Conservation (phyloP, 805 yeast species). For the Yamadazyma ubonensis region DNA sequence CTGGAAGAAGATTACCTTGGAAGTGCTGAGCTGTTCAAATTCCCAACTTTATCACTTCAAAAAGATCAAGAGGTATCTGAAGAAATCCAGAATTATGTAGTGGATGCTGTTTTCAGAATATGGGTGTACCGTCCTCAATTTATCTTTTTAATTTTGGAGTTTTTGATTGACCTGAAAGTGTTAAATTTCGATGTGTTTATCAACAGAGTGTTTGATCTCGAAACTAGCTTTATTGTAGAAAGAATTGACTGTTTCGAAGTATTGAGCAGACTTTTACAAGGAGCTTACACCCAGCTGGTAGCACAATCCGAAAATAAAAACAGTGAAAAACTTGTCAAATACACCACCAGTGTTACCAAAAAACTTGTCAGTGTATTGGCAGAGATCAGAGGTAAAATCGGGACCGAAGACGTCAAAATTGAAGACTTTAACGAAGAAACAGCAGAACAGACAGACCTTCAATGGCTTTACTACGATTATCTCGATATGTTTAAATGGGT, state of each 20-base stretch:
- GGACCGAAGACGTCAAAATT: slow-evolving; percentile 19
- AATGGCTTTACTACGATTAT: slow-evolving; percentile 45
- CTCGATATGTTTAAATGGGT: slow-evolving; percentile 35
- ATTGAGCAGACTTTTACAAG: slow-evolving; percentile 32
- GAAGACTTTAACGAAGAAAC: slow-evolving; percentile 29
- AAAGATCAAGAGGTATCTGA: slow-evolving; percentile 12
- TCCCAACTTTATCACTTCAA: slow-evolving; percentile 20
- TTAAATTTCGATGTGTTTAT: slow-evolving; percentile 30
- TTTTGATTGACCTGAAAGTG: slow-evolving; percentile 39
- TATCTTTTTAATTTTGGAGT: slow-evolving; percentile 41
- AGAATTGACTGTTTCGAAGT: slow-evolving; percentile 46
- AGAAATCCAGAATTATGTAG: slow-evolving; percentile 32
- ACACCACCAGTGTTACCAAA: neutral
- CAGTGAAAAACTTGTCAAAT: neutral
- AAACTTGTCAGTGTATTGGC: slow-evolving; percentile 28
- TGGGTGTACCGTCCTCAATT: slow-evolving; percentile 49
- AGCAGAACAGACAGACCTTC: slow-evolving; percentile 28
- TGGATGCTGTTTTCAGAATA: slow-evolving; percentile 40
- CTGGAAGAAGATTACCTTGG: slow-evolving; percentile 26
- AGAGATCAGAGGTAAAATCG: slow-evolving; percentile 23
- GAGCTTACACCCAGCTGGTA: neutral
- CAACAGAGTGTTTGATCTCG: slow-evolving; percentile 24
- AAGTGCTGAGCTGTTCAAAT: slow-evolving; percentile 29
- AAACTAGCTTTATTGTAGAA: slow-evolving; percentile 34
- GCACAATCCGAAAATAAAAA: neutral